Evolutionary conservation across 208 protist species (phyloP), one percentile per base, ranked within the genome.

Genomic region (Leishmania lainsoni): DNA sequence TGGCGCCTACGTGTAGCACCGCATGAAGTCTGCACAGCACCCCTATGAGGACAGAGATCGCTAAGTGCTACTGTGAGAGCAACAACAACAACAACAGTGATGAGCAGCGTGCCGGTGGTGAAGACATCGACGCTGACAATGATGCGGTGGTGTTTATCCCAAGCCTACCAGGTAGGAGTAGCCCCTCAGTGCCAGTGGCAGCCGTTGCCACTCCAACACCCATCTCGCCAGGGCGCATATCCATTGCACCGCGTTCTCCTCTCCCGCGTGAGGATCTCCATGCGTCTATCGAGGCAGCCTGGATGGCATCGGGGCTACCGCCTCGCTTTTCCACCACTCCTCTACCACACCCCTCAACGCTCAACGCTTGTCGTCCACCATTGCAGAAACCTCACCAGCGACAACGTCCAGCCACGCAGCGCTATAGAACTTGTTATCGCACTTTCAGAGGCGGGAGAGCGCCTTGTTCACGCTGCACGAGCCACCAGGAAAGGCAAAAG

Each of bases 271-370:
- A 29, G n/a, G 26, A 8, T 16, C 61, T 39, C 61, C 59, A 5
- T 22, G 32, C 12, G n/a, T 8, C 59, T n/a, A 22, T 59, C 32
- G 49, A 9, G 26, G n/a, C 76, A 9, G 42, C 35, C 6, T 74
- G 76, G 65, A 74, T 80, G 76, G 63, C 66, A 5, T 48, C 76
- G 8, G 76, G 65, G 3, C 58, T 0, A 9, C 66, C 76, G 17
- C n/a, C 61, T 2, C 76, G 52, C 76, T 80, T 56, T 39, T 39
- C 35, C 35, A 39, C 2, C 35, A 39, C 35, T 39, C 35, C 52
- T 52, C 39, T 26, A 63, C 32, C 63, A 75, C 76, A 1, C 17
- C 54, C 51, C n/a, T 54, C 20, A 17, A 16, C 52, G 59, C 35
- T 65, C 51, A 17, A 39, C 51, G 66, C 48, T 35, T 39, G 35